Evolutionary conservation across 2,329 filamentous ascomycete species (phyloP).

Genomic region (Aspergillus sp.): DNA sequence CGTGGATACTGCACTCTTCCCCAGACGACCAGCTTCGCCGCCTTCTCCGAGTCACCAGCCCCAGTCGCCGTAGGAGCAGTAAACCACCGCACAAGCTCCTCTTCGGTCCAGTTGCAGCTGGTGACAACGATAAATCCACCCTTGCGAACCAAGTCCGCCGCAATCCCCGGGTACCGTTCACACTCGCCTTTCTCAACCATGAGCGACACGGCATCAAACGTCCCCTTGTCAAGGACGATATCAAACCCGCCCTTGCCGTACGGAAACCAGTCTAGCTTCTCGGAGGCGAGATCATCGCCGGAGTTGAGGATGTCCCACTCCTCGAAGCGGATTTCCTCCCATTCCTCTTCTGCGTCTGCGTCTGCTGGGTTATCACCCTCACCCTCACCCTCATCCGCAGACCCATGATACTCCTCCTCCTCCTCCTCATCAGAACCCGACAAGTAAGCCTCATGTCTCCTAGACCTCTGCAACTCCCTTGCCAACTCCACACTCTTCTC

Average conservation of each 20-base stretch:
- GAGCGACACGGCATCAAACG: constrained; percentile 93
- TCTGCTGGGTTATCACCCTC: constrained; percentile 33
- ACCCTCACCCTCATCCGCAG: constrained; percentile 51
- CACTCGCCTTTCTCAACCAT: constrained; percentile 61
- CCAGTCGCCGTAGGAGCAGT: constrained; percentile 43
- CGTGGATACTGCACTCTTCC: constrained; percentile 78
- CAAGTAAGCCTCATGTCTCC: constrained; percentile 41
- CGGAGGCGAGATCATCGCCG: constrained; percentile 36
- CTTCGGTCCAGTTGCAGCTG: constrained; percentile 97
- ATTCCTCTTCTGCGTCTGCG: constrained; percentile 2
- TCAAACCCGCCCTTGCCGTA: constrained; percentile 68
- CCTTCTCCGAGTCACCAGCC: constrained; percentile 29
- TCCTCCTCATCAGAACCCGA: constrained; percentile 33
- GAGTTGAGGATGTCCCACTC: constrained; percentile 68
- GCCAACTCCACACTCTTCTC: constrained; percentile 75
- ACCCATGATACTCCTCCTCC: constrained; percentile 32
- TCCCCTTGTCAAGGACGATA: constrained; percentile 95
- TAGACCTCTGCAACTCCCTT: constrained; percentile 58
- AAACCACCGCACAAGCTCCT: constrained; percentile 83
- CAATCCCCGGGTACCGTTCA: constrained; percentile 74
- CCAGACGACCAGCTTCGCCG: constrained; percentile 61
- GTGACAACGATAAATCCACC: constrained; percentile 83
- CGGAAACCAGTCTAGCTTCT: constrained; percentile 43
- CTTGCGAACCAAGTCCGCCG: constrained; percentile 68
- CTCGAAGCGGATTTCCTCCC: constrained; percentile 52